Base-by-base conservation (phyloP, 345 rosid genomes). In the Camelina sativa region DNA sequence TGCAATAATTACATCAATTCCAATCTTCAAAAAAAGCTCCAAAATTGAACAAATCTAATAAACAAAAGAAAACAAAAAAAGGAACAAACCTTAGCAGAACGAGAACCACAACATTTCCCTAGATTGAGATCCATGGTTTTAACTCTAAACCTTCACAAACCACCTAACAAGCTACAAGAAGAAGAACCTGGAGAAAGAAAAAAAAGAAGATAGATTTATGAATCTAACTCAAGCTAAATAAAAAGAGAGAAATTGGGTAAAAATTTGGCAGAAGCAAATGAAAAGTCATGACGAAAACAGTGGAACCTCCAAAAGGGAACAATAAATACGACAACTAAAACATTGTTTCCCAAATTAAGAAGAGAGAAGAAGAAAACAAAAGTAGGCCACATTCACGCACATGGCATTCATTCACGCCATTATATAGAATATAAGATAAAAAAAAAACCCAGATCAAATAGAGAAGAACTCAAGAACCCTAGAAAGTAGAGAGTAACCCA, bases 11-110 rank as follows among this genome's bases (percentile, higher is more conserved):
- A 51, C 40, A 8, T 38, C 41, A 77, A 22, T 44, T 13, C 50
- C 30, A 53, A 17, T 6, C 20, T 30, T 7, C 1, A 8, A 1
- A 8, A 16, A 51, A 60, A 78, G 12, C 25, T 72, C 57, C 63
- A 62, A 59, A 66, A 11, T 4, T 56, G 20, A 57, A 58, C 34
- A 72, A 72, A 66, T 65, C 69, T 50, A 41, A 20, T 3, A 35
- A 71, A 37, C 11, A 53, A 68, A 79, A 17, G 11, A 10, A 76
- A 3, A 4, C 4, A 3, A 12, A 51, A 60, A 73, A 35, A 71
- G 37, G 11, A 61, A 71, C 87, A 69, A 79, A 94, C 99, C 99
- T 92, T 86, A 56, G 86, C 55, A 82, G 85, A 7, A 79, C 81
- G 65, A 80, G 83, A n/a, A 79, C 84, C 89, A 85, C 85, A 81